These are phyloP conservation scores for Hypoxylon sp. DNA, from an alignment of 2,329 filamentous ascomycete species.

Conservation along the genomic window DNA sequence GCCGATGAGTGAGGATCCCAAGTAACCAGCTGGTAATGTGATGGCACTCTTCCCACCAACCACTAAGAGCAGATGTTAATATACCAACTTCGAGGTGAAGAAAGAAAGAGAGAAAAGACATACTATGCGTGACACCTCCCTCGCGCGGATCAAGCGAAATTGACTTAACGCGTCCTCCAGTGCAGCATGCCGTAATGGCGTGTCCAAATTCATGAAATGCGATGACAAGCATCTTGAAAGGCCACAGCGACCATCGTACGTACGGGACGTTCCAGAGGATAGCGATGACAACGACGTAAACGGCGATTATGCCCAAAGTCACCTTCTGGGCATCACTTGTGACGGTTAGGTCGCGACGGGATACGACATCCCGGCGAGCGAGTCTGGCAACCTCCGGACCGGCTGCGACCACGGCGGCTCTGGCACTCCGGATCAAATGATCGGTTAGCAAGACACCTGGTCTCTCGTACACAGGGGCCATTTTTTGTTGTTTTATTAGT, in stretches of 20 bases:
- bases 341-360: conserved; percentile 61
- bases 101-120: background rate
- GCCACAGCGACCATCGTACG: conserved; percentile 78
- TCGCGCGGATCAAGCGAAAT: conserved; percentile 79
- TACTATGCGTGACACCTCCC: conserved; percentile 76
- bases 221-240: conserved; percentile 88
- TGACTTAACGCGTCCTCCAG: conserved; percentile 76
- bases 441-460: conserved; percentile 36
- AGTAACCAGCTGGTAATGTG: conserved; percentile 79
- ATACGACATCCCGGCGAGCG: conserved; percentile 46
- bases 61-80: conserved; percentile 51
- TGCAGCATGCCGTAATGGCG: conserved; percentile 75
- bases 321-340: conserved; percentile 75
- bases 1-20: conserved; percentile 80
- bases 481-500: conserved; percentile 25
- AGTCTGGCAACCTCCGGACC: conserved; percentile 41
- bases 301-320: conserved; percentile 75
- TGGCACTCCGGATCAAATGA: conserved; percentile 39
- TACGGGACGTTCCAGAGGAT: conserved; percentile 83
- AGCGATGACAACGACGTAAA: conserved; percentile 77
- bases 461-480: conserved; percentile 41
- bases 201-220: conserved; percentile 85
- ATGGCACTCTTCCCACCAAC: conserved; percentile 74
- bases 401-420: conserved; percentile 41
- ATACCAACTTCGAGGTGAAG: background rate